phyloP scores from a whole-genome alignment of 1,284 basidiomycete genomes.

The Mycosarcoma maydis region DNA sequence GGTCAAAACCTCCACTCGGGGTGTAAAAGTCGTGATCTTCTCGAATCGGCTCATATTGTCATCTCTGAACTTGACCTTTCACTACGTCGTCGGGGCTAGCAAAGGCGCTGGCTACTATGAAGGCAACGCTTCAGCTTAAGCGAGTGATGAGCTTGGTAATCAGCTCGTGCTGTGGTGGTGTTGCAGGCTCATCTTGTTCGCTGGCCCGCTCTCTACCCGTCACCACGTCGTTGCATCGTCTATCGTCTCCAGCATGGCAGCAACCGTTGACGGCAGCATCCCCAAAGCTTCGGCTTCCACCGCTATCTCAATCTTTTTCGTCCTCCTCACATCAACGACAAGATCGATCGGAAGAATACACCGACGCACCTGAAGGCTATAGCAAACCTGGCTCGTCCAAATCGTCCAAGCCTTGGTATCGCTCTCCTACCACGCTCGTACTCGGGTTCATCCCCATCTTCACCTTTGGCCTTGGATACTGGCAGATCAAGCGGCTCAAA shows the following conservation, averaged over 20 bases:
- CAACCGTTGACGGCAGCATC: neutral
- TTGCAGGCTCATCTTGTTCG: constrained; percentile 12
- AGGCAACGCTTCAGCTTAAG: constrained; percentile 11
- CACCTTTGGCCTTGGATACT: constrained; percentile 89
- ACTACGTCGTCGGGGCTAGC: neutral
- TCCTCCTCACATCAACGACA: constrained; percentile 2
- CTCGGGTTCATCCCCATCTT: constrained; percentile 88
- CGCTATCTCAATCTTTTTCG: constrained; percentile 5
- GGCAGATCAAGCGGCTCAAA: constrained; percentile 88
- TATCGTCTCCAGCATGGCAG: neutral
- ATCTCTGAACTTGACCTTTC: neutral
- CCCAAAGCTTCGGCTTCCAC: neutral
- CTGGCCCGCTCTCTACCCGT: neutral
- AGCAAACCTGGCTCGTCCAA: constrained; percentile 15
- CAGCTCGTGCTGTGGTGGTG: neutral
- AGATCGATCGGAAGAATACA: constrained; percentile 12
- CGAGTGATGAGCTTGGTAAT: constrained; percentile 3
- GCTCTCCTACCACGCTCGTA: constrained; percentile 70
- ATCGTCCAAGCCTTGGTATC: constrained; percentile 50
- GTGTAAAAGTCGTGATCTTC: neutral
- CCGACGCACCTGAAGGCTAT: constrained; percentile 36
- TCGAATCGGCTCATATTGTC: too few species aligned
- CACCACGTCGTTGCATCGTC: neutral
- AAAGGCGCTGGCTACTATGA: constrained; percentile 6
- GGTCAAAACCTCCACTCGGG: constrained; percentile 14